Evolutionary conservation across 257 asterid genomes (phyloP).

Genomic region (Plantago ovata): DNA sequence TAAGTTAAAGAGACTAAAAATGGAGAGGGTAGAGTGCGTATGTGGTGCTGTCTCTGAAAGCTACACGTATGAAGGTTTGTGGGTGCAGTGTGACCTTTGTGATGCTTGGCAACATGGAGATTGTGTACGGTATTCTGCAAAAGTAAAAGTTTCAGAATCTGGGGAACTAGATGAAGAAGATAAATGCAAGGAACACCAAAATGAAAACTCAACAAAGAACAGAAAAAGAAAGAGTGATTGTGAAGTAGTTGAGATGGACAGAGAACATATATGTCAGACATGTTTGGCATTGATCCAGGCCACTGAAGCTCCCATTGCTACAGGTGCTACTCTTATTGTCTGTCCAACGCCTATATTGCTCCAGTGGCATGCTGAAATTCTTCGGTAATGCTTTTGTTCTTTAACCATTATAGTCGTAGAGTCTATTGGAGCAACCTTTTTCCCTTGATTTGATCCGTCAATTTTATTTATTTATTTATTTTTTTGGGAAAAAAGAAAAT

Average conservation of each 20-base stretch:
- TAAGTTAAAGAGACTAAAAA: constrained; percentile 60
- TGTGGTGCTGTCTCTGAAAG: constrained; percentile 94
- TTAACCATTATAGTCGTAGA: constrained; percentile 22
- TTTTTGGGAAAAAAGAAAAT: too few relatives aligned
- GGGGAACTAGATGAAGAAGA: constrained; percentile 27
- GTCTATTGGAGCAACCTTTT: constrained; percentile 10
- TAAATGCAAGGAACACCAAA: constrained; percentile 20
- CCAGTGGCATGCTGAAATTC: constrained; percentile 98
- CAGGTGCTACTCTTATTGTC: constrained; percentile 96
- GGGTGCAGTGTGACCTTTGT: constrained; percentile 97
- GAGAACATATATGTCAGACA: constrained; percentile 55
- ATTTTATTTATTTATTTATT: constrained; percentile 7
- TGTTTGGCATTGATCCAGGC: constrained; percentile 84
- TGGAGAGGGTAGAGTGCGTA: constrained; percentile 90
- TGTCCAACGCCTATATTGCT: constrained; percentile 96
- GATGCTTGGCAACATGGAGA: constrained; percentile 99
- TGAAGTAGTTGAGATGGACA: constrained; percentile 59
- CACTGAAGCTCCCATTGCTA: constrained; percentile 73
- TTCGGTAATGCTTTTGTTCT: constrained; percentile 62
- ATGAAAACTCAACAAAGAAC: constrained; percentile 34
- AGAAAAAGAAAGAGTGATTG: constrained; percentile 38
- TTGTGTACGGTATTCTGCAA: constrained; percentile 86
- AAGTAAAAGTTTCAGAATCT: constrained; percentile 36
- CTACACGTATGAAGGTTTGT: constrained; percentile 66
- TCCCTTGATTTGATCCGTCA: constrained; percentile 1